Evolutionary conservation across 169 alveolate species (phyloP).

Genomic region (Plasmodium coatneyi): DNA sequence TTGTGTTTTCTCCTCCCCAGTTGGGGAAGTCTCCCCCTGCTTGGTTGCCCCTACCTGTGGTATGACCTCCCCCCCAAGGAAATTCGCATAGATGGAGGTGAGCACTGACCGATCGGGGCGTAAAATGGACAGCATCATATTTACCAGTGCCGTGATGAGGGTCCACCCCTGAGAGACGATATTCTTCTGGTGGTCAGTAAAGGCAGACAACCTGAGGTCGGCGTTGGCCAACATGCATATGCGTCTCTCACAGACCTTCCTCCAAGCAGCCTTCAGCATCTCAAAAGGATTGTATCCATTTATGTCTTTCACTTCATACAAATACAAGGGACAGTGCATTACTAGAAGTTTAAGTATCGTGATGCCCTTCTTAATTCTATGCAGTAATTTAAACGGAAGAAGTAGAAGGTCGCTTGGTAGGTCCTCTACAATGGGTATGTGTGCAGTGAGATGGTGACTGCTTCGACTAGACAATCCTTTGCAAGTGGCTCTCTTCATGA

Average conservation of each 20-base stretch:
- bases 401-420: slow-evolving; percentile 24
- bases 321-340: slow-evolving; percentile 19
- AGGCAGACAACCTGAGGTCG: slow-evolving; percentile 25
- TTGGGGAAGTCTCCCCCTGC: neutral
- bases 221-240: slow-evolving; percentile 7
- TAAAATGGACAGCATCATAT: slow-evolving; percentile 7
- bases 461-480: neutral
- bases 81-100: slow-evolving; percentile 46
- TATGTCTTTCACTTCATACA: slow-evolving; percentile 24
- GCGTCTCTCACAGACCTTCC: slow-evolving; percentile 30
- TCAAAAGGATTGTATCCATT: slow-evolving; percentile 52
- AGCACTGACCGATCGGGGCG: slow-evolving; percentile 38
- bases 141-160: slow-evolving; percentile 34
- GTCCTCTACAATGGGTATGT: slow-evolving; percentile 32
- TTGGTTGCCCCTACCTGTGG: neutral
- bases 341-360: slow-evolving; percentile 23
- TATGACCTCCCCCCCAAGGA: neutral
- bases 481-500: neutral
- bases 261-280: slow-evolving; percentile 39
- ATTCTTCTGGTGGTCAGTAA: slow-evolving; percentile 34
- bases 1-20: neutral
- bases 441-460: neutral
- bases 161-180: slow-evolving; percentile 50
- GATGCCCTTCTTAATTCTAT: slow-evolving; percentile 55
- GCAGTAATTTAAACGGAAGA: slow-evolving; percentile 52